A percentile compares a stretch with the other conserved stretches of the same genome.
Evolutionary conservation across 2,329 filamentous ascomycete genomes (phyloP).

Genomic region (Trichoderma endophyticum): DNA sequence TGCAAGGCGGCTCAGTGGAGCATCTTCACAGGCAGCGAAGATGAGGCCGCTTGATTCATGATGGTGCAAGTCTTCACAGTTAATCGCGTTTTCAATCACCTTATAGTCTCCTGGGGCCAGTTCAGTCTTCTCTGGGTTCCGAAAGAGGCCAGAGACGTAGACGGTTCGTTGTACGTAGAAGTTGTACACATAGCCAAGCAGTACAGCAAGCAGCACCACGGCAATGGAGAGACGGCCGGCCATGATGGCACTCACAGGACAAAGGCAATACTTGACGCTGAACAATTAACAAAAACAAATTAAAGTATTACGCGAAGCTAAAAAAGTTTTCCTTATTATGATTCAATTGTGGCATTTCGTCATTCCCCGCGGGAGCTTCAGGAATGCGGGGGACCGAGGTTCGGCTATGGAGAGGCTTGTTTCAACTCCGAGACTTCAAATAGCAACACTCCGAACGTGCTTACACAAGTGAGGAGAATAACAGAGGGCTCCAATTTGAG

Average conservation of each 20-base stretch:
- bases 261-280: not conserved
- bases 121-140: conserved; percentile 24
- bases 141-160: conserved; percentile 29
- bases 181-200: conserved; percentile 18
- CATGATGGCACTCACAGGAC: conserved; percentile 3
- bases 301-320: not conserved
- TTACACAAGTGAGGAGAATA: not conserved
- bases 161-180: not conserved
- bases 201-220: conserved; percentile 13
- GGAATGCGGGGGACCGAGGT: conserved; percentile 12
- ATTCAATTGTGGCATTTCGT: not conserved
- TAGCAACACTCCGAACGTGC: not conserved
- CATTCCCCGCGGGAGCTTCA: not conserved
- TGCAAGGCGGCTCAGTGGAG: conserved; percentile 36
- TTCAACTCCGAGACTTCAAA: not conserved
- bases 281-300: not conserved
- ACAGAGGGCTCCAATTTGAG: not conserved
- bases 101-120: conserved; percentile 33
- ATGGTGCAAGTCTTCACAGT: conserved; percentile 61
- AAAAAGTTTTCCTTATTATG: not conserved
- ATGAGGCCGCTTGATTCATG: conserved; percentile 46
- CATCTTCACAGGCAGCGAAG: conserved; percentile 56
- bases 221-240: not conserved
- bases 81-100: conserved; percentile 48
- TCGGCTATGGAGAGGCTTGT: not conserved